These are phyloP conservation scores for Ganoderma lingzhi DNA, from an alignment of 1,284 basidiomycete species.

Conservation along the genomic window DNA sequence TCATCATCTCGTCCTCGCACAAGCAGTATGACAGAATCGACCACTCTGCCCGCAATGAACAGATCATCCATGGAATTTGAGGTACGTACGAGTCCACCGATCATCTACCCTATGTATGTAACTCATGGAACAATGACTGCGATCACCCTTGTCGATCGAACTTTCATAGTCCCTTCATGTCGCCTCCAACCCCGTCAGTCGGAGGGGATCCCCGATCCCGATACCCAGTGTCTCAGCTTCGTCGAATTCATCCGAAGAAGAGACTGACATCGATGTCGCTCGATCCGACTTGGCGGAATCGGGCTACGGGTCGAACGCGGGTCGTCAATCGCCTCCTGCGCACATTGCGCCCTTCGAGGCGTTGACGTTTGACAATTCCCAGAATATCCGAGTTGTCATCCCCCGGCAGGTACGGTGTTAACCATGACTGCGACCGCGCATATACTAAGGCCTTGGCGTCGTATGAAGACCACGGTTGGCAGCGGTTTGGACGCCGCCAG, in stretches of 20 bases:
- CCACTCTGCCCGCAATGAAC: not conserved
- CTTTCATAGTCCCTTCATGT: conserved; percentile 9
- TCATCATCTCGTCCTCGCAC: not conserved
- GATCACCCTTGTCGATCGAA: not conserved
- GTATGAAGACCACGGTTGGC: not conserved
- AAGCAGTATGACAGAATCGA: not conserved
- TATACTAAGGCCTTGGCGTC: not conserved
- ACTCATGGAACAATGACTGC: not conserved
- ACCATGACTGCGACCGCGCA: not conserved
- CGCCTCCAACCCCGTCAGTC: conserved; percentile 12
- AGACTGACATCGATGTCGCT: not conserved
- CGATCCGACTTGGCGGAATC: conserved; percentile 9
- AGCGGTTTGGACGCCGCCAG: not conserved
- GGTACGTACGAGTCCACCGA: conserved; percentile 1
- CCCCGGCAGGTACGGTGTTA: not conserved
- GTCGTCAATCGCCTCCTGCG: not conserved
- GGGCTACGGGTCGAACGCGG: not conserved
- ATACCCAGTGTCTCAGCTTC: conserved; percentile 1
- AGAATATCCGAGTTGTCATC: not conserved
- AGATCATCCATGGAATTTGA: conserved; percentile 3
- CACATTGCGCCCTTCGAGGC: not conserved
- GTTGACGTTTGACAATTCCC: not conserved
- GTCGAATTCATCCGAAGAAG: not conserved
- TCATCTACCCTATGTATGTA: not conserved
- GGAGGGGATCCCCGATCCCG: conserved; percentile 14